Evolutionary conservation across 2,329 filamentous ascomycete genomes (phyloP).

Genomic region (Penicillium sp.): DNA sequence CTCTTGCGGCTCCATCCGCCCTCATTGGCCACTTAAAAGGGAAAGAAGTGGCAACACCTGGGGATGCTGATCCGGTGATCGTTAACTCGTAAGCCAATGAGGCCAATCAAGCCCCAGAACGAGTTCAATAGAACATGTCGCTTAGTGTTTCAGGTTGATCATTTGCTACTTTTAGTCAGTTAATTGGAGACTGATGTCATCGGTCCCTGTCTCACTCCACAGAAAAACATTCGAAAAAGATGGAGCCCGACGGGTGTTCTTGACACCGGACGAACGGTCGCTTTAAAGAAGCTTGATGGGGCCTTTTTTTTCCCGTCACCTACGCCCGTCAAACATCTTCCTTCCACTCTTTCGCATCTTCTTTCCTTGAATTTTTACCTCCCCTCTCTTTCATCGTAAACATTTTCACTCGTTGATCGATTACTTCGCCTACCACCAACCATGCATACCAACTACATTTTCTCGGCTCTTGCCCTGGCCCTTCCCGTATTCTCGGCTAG

Average conservation of each 20-base stretch:
- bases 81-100: slow-evolving; percentile 1
- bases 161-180: not conserved
- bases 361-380: not conserved
- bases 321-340: not conserved
- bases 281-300: slow-evolving; percentile 7
- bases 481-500: slow-evolving; percentile 6
- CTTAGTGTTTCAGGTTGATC: slow-evolving; percentile 12
- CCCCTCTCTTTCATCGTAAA: not conserved
- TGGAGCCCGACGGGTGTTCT: slow-evolving; percentile 4
- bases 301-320: not conserved
- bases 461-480: slow-evolving; percentile 15
- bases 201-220: slow-evolving; percentile 7
- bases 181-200: slow-evolving; percentile 3
- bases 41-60: slow-evolving; percentile 7
- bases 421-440: not conserved
- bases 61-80: slow-evolving; percentile 9
- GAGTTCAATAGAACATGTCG: slow-evolving; percentile 9
- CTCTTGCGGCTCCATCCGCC: not conserved
- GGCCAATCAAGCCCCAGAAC: not conserved
- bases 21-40: not conserved
- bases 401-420: not conserved
- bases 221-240: slow-evolving; percentile 12
- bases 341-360: not conserved
- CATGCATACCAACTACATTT: slow-evolving; percentile 14
- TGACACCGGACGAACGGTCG: not conserved